Base-by-base conservation (phyloP, 768 basidiomycete genomes). In the Auriscalpium vulgare region DNA sequence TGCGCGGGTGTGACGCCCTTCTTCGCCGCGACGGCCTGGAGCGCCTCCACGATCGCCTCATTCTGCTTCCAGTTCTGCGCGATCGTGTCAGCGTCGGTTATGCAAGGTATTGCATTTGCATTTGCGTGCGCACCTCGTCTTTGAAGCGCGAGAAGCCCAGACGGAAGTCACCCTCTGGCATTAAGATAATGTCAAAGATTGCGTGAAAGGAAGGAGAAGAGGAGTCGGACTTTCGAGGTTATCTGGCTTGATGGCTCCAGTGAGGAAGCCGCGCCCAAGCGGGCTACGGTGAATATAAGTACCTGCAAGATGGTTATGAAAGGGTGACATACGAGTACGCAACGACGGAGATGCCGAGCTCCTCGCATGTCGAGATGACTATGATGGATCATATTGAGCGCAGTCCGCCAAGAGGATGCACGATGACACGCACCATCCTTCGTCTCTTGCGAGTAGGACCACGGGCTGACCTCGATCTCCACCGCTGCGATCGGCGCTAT, bases 391-490 rank as follows among this genome's bases (percentile, higher is more conserved):
- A 21, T 21, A 21, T 21, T 21, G 2, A 21, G 21, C 2, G 21
- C 21, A 21, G 21, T 21, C 21, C 21, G 21, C 21, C 10, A 37
- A 23, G 36, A 16, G 16, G 38, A 45, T 1, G 40, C 21, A 11
- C 38, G 44, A 11, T 0, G 19, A 47, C 29, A 40, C 64, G 36
- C 51, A 74, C 75, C 75, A 16, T 75, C 71, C 60, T 74, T 75
- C 14, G 80, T 75, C 52, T 81, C 73, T 21, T 73, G 70, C 57
- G 81, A 80, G 51, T 81, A 82, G 2, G 78, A 73, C 75, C 81
- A 85, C 2, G 80, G 76, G 62, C 81, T 84, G 44, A 84, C 69
- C 65, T 88, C 87, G 51, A 87, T 84, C 65, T 88, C 85, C 8
- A 83, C 80, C 14, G 78, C 72, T 11, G 79, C 73, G 56, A 86